phyloP scores from a whole-genome alignment of 2,329 filamentous ascomycete species.

The Gnomoniopsis smithogilvyi region DNA sequence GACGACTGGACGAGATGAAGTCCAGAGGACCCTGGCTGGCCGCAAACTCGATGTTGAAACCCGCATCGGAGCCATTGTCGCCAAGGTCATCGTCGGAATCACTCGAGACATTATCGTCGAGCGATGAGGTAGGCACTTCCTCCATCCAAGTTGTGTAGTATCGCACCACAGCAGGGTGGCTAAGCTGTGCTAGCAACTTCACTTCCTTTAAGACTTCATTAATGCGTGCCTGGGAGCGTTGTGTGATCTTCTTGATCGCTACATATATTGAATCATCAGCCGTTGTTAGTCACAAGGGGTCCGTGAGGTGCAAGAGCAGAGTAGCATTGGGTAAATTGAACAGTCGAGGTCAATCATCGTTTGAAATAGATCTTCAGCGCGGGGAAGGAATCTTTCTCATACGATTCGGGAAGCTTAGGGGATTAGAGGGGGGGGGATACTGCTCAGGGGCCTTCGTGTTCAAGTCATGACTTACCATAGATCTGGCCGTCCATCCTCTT shows the following conservation, averaged over 20 bases:
- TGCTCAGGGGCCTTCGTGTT: not conserved
- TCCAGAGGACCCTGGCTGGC: constrained; percentile 80
- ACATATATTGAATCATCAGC: not conserved
- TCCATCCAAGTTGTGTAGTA: constrained; percentile 98
- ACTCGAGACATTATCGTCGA: constrained; percentile 55
- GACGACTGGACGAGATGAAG: constrained; percentile 85
- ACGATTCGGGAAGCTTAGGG: not conserved
- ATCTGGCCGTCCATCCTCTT: constrained; percentile 92
- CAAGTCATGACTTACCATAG: constrained; percentile 50
- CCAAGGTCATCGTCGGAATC: constrained; percentile 34
- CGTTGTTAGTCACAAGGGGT: not conserved
- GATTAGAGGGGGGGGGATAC: not conserved
- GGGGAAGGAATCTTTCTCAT: too few species aligned
- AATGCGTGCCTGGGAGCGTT: constrained; percentile 73
- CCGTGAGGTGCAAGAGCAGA: not conserved
- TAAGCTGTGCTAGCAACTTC: constrained; percentile 84
- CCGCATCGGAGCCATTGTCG: constrained; percentile 29
- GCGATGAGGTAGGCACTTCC: constrained; percentile 53
- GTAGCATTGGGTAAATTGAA: too few species aligned
- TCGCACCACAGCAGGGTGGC: constrained; percentile 80
- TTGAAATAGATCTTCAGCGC: too few species aligned
- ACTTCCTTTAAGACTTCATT: constrained; percentile 84
- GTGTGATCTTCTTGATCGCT: constrained; percentile 89
- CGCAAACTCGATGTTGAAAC: constrained; percentile 54
- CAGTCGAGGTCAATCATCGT: too few species aligned